phyloP scores from a whole-genome alignment of 805 yeast genomes.

The Naumovozyma castellii region DNA sequence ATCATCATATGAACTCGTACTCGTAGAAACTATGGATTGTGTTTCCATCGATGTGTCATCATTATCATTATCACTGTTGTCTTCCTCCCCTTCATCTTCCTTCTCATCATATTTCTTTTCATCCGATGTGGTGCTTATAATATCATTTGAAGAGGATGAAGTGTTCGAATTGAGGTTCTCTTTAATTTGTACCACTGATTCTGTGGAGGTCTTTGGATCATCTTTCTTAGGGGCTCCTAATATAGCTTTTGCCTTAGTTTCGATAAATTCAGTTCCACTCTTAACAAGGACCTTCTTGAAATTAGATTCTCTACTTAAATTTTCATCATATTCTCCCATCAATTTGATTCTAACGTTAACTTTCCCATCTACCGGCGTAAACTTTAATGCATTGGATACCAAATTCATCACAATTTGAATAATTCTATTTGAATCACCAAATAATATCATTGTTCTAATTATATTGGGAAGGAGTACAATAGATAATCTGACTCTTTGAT shows the following conservation, averaged over 20 bases:
- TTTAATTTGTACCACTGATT: no score
- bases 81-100: neutral
- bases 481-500: slow-evolving; percentile 60
- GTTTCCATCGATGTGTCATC: slow-evolving; percentile 1
- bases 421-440: slow-evolving; percentile 85
- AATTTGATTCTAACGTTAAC: slow-evolving; percentile 56
- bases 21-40: slow-evolving; percentile 14
- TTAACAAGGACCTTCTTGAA: slow-evolving; percentile 41
- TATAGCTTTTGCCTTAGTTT: no score
- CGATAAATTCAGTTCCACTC: slow-evolving; percentile 14
- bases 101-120: neutral
- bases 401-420: slow-evolving; percentile 88
- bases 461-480: slow-evolving; percentile 55
- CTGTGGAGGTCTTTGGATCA: no score
- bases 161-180: no score
- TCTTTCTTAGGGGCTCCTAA: no score
- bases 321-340: slow-evolving; percentile 64
- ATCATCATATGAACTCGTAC: slow-evolving; percentile 35
- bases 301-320: slow-evolving; percentile 33
- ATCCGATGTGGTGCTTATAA: neutral
- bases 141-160: neutral
- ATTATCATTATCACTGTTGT: neutral
- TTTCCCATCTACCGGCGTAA: slow-evolving; percentile 82
- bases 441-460: slow-evolving; percentile 53
- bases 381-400: slow-evolving; percentile 82